These are phyloP conservation scores for Penicillium fuscoglaucum DNA, from an alignment of 2,329 filamentous ascomycete genomes.

Conservation along the genomic window DNA sequence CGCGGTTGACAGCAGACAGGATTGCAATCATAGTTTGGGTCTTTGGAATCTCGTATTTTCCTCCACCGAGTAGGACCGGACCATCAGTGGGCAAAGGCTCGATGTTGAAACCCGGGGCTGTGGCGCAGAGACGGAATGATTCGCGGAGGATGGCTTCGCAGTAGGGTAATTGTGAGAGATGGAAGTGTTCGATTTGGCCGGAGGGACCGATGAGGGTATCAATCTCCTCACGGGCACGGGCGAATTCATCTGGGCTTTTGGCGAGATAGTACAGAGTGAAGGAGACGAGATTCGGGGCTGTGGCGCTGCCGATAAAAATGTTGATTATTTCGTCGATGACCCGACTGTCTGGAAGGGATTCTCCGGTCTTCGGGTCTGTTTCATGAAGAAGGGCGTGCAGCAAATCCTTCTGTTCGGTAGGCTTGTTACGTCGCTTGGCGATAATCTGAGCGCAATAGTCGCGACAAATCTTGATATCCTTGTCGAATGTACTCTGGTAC, in stretches of 20 bases:
- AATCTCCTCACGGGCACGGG: constrained; percentile 66
- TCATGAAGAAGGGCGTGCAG: constrained; percentile 61
- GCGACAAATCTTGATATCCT: constrained; percentile 56
- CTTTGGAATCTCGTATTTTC: constrained; percentile 61
- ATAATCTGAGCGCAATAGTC: constrained; percentile 59
- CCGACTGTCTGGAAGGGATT: constrained; percentile 58
- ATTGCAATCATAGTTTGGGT: constrained; percentile 55
- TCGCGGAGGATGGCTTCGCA: constrained; percentile 64
- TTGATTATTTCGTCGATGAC: constrained; percentile 69
- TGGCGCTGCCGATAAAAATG: constrained; percentile 68
- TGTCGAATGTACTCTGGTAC: constrained; percentile 56
- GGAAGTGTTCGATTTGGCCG: constrained; percentile 12
- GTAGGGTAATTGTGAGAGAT: constrained; percentile 53
- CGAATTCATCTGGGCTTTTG: constrained; percentile 60
- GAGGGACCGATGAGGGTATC: constrained; percentile 46
- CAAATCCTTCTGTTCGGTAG: constrained; percentile 59
- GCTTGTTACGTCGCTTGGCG: constrained; percentile 54
- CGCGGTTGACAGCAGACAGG: constrained; percentile 60
- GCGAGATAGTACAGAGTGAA: constrained; percentile 67
- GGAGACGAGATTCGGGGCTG: constrained; percentile 65
- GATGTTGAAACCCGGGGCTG: constrained; percentile 58
- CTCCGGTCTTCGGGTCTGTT: constrained; percentile 62
- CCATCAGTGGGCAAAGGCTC: constrained; percentile 51
- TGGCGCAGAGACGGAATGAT: constrained; percentile 60
- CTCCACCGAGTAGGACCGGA: constrained; percentile 54